Base-by-base conservation (phyloP, 306 rosid species). In the Oemleria cerasiformis region DNA sequence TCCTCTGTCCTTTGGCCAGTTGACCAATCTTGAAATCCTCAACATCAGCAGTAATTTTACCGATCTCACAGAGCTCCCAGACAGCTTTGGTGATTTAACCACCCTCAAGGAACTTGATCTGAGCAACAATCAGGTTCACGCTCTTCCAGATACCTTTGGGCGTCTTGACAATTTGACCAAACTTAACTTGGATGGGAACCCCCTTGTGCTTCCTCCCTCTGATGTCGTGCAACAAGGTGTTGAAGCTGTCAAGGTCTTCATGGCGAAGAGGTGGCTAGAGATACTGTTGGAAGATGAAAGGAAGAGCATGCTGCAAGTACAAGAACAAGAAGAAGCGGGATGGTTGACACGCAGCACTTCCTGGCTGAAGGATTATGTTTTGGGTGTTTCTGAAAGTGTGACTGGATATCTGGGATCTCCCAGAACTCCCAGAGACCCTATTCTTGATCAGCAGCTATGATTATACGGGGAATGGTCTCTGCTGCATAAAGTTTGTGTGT, bases 111-210 rank as follows among this genome's bases (percentile, higher is more conserved):
- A 94, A 54, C 83, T 94, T 74, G 99, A 94, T 69, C 85, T 94
- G 76, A 86, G 99, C 87, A 94, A 94, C 85, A 91, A 95, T 78
- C 99, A 95, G 84, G 89, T 95, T 69, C 91, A 79, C 48, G 84
- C 87, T 42, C 92, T 95, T 60, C 99, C 99, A 17, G 88, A 82
- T 50, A 85, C 99, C 56, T 91, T 95, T 57, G 97, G 99, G 23
- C 90, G 96, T 71, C 99, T 95, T 23, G 87, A 91, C 65, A 82
- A 76, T 68, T 70, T 95, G 84, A 76, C 68, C 82, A 89, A 88
- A 82, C 89, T 95, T 34, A 91, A 91, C 86, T 57, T 95, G 91
- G 99, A 91, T 7, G 96, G 87, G 79, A 95, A 89, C 79, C 99
- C 99, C 50, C 78, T 91, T 60, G 84, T 81, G 59, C 39, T 86